Percentiles rank a stretch among this genome's conserved stretches.
These are phyloP conservation scores for Rhizophagus prolifer DNA, from an alignment of 192 early-diverging fungal species.

Conservation along the genomic window DNA sequence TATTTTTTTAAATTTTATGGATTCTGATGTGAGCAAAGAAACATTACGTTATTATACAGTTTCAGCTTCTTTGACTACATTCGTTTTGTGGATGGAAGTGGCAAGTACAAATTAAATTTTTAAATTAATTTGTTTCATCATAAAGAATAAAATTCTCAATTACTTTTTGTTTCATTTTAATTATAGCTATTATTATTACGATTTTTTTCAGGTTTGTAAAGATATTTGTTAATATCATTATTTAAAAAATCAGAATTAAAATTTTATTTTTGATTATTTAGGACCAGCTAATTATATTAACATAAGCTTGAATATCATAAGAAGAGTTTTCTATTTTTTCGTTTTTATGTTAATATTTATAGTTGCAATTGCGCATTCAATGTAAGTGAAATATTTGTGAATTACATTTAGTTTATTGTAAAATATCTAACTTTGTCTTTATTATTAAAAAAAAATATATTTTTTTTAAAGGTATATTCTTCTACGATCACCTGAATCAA, in stretches of 20 bases:
- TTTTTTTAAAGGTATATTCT: conserved; percentile 3
- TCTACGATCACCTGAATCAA: neutral
- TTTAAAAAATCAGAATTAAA: neutral
- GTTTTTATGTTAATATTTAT: neutral
- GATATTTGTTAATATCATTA: neutral
- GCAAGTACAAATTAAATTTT: neutral
- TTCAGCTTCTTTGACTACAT: neutral
- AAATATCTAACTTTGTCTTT: no score
- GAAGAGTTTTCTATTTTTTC: neutral
- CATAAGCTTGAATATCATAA: neutral
- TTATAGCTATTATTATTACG: neutral
- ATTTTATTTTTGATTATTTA: neutral
- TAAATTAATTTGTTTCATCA: neutral
- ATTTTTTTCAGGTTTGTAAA: conserved; percentile 1
- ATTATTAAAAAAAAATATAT: no score
- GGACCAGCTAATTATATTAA: conserved; percentile 8
- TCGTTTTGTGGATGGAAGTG: conserved; percentile 4
- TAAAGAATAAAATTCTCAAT: no score
- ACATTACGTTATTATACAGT: neutral
- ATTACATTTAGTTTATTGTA: no score
- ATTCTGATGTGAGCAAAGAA: neutral
- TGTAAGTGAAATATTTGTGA: neutral
- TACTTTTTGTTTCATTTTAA: no score
- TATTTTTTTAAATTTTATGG: neutral
- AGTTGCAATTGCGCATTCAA: neutral